Conservation (phyloP, 768 basidiomycete species). For the Pholiota microspora region DNA sequence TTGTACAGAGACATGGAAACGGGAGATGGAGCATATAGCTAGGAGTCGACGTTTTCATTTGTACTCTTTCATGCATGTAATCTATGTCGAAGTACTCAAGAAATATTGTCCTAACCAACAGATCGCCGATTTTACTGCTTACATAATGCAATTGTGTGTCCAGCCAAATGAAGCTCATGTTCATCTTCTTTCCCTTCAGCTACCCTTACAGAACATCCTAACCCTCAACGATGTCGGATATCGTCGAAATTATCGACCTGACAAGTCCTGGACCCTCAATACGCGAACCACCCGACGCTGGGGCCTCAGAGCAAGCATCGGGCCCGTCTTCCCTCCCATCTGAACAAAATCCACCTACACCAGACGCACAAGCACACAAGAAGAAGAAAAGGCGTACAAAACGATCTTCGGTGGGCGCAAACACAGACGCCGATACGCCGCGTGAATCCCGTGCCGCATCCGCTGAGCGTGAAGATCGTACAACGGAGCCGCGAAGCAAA, state of each 20-base stretch:
- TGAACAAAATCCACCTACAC: neutral
- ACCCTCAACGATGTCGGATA: neutral
- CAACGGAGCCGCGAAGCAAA: neutral
- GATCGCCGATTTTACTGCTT: constrained; percentile 1
- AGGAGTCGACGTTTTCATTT: no score
- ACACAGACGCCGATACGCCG: neutral
- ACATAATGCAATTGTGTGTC: neutral
- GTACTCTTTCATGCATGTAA: no score
- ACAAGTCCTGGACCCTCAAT: neutral
- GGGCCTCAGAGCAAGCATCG: neutral
- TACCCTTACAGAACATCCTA: neutral
- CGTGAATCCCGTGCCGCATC: neutral
- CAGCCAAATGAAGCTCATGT: neutral
- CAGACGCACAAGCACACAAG: neutral
- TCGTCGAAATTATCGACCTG: constrained; percentile 7
- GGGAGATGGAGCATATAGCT: no score
- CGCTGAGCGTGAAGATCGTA: neutral
- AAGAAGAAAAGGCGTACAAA: constrained; percentile 2
- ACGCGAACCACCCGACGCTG: neutral
- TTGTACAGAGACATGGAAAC: no score
- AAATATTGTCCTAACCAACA: neutral
- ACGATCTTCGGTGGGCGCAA: neutral
- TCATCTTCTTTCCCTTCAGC: neutral
- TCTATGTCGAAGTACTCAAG: no score
- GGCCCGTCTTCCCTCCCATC: neutral